Conservation (phyloP, 2,329 filamentous ascomycete species). For the Aspergillus jensenii region DNA sequence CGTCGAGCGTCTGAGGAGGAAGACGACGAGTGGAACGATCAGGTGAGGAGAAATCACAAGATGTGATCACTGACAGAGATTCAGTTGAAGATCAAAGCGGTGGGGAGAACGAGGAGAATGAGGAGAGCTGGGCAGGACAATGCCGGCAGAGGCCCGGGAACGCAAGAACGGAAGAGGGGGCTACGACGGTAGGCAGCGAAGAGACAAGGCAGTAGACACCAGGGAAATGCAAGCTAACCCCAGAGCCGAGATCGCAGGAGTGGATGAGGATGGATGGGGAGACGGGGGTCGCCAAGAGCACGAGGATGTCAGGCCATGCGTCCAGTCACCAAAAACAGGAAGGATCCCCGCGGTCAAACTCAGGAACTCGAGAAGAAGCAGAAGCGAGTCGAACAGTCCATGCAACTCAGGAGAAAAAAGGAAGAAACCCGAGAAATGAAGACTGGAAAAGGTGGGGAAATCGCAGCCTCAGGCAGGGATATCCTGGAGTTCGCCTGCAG, state of each 20-base stretch:
- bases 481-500: not conserved
- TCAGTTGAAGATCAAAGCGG: not conserved
- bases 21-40: constrained; percentile 2
- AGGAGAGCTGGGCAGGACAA: not conserved
- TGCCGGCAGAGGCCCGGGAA: not conserved
- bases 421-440: not conserved
- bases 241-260: not conserved
- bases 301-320: not conserved
- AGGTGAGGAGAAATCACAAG: not conserved
- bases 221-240: not conserved
- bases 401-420: not conserved
- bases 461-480: not conserved
- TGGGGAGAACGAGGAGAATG: not conserved
- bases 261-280: not conserved
- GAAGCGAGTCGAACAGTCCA: not conserved
- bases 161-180: not conserved
- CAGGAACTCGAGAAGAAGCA: not conserved
- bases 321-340: not conserved
- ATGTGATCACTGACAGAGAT: too few relatives aligned
- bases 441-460: not conserved
- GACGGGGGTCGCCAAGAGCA: not conserved
- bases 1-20: constrained; percentile 43
- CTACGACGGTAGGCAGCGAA: too few relatives aligned
- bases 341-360: not conserved
- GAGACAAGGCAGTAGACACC: not conserved